These are phyloP conservation scores for Carpinus fangiana DNA, from an alignment of 306 rosid genomes.

Conservation along the genomic window DNA sequence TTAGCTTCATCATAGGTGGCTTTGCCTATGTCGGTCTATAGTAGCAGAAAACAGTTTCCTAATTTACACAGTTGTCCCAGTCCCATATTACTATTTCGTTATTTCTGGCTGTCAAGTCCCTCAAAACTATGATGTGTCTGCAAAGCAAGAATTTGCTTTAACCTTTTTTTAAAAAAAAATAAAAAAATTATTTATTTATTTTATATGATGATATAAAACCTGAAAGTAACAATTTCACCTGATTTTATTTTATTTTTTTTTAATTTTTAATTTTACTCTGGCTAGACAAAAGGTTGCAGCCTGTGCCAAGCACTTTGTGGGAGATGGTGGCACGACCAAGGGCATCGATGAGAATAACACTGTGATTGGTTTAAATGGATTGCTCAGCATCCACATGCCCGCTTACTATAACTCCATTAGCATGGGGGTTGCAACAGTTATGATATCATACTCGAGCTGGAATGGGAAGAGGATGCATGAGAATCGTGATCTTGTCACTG, in stretches of 20 bases:
- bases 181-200: no score
- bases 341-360: constrained; percentile 95
- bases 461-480: constrained; percentile 81
- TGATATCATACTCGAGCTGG: constrained; percentile 89
- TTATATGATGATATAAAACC: no score
- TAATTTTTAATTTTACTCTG: constrained; percentile 7
- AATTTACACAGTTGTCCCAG: not conserved
- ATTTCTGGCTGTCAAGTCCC: not conserved
- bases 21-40: not conserved
- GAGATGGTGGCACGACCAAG: constrained; percentile 90
- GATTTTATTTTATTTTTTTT: constrained; percentile 6
- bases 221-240: constrained; percentile 14
- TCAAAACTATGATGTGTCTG: not conserved
- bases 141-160: not conserved
- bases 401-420: constrained; percentile 58
- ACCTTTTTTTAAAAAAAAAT: no score
- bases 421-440: constrained; percentile 79
- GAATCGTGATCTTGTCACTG: constrained; percentile 64
- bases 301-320: constrained; percentile 91
- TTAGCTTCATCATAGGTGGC: not conserved
- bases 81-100: not conserved
- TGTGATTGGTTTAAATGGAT: constrained; percentile 47
- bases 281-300: constrained; percentile 87
- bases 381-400: constrained; percentile 79
- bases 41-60: not conserved